Conservation (phyloP, 306 rosid species). For the Arachis stenosperma region DNA sequence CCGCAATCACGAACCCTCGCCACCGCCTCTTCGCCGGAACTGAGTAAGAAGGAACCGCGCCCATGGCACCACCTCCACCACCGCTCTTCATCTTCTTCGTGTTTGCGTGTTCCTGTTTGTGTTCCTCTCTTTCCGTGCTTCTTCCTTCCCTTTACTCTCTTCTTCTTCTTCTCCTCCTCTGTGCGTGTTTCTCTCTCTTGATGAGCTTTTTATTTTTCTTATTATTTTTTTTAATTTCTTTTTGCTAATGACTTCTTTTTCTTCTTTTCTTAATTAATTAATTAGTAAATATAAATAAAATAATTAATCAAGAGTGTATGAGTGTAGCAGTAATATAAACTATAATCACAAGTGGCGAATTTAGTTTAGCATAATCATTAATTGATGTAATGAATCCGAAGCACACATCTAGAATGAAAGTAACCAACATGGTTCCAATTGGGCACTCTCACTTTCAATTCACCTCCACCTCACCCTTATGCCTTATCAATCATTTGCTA, state of each 20-base stretch:
- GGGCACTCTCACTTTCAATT: not conserved
- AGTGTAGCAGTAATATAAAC: too few species aligned
- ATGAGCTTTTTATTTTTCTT: constrained; percentile 21
- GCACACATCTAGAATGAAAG: not conserved
- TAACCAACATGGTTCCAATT: not conserved
- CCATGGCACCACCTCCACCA: constrained; percentile 44
- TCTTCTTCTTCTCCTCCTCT: not conserved
- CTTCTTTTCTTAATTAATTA: not conserved
- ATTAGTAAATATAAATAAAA: not conserved
- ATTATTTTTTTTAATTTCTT: too few species aligned
- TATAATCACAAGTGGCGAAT: not conserved
- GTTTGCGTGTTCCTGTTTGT: not conserved
- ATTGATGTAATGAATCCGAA: not conserved
- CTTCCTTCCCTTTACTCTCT: not conserved
- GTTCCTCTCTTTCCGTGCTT: not conserved
- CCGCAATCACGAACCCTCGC: constrained; percentile 85
- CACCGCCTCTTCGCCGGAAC: constrained; percentile 77
- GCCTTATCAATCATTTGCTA: too few species aligned
- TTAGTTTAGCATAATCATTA: not conserved
- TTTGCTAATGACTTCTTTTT: not conserved
- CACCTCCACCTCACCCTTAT: not conserved
- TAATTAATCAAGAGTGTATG: not conserved
- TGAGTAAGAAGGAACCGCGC: constrained; percentile 63
- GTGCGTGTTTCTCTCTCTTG: constrained; percentile 16
- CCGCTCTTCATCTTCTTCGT: constrained; percentile 58